Percentiles rank a stretch among this genome's conserved stretches.
Conservation (phyloP, 2,329 filamentous ascomycete genomes). For the Dothiorella sarmentorum region DNA sequence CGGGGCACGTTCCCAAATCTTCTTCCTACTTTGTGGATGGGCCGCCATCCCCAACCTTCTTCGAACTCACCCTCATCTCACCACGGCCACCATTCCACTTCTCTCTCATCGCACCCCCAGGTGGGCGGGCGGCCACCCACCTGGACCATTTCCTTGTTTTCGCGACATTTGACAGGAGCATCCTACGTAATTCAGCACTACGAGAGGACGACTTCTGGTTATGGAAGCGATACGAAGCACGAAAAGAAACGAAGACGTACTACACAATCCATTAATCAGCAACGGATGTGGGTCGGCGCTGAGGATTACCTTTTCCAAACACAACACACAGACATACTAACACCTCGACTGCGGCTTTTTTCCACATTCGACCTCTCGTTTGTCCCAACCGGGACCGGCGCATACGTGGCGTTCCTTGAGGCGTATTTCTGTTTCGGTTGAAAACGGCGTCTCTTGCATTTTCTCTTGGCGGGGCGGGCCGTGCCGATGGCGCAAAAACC, state of each 20-base stretch:
- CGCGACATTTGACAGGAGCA: neutral
- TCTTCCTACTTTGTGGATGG: neutral
- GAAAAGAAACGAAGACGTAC: slow-evolving; percentile 11
- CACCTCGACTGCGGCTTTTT: slow-evolving; percentile 3
- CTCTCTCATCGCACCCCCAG: slow-evolving; percentile 1
- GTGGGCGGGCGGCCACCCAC: slow-evolving; percentile 1
- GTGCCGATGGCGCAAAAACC: slow-evolving; percentile 14
- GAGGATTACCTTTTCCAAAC: neutral
- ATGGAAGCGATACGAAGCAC: slow-evolving; percentile 9
- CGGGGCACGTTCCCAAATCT: neutral
- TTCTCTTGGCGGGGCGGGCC: slow-evolving; percentile 13
- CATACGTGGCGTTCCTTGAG: slow-evolving; percentile 12
- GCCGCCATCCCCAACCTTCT: neutral
- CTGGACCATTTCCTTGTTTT: slow-evolving; percentile 3
- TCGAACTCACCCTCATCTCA: neutral
- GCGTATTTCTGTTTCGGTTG: slow-evolving; percentile 10
- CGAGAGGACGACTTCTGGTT: slow-evolving; percentile 2
- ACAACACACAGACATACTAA: neutral
- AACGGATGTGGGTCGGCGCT: slow-evolving; percentile 3
- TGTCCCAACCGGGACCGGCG: slow-evolving; percentile 10
- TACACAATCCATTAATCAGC: slow-evolving; percentile 14
- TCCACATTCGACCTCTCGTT: slow-evolving; percentile 3
- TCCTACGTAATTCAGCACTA: slow-evolving; percentile 7
- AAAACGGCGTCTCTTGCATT: slow-evolving; percentile 15
- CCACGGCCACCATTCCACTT: neutral